Percentiles rank a stretch among this genome's conserved stretches.
Conservation (phyloP, 768 basidiomycete genomes). For the Omphalotus guepiniiformis region DNA sequence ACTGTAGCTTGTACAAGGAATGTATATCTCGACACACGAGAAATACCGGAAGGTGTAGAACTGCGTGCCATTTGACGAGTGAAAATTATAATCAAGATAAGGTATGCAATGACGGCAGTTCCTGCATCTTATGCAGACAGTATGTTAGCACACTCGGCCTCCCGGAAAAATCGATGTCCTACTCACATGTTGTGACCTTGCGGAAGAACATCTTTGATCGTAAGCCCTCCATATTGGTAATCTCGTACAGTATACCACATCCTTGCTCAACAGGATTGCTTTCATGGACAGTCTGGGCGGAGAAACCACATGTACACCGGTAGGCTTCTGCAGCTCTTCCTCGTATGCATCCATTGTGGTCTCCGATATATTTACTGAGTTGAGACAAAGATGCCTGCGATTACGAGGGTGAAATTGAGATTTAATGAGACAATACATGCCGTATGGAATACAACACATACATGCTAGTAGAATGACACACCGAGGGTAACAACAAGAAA, state of each 20-base stretch:
- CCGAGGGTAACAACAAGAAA: no score
- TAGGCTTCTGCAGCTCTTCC: constrained; percentile 68
- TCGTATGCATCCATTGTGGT: constrained; percentile 65
- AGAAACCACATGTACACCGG: constrained; percentile 58
- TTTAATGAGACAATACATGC: no score
- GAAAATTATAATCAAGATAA: constrained; percentile 61
- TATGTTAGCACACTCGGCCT: background rate
- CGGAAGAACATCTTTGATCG: constrained; percentile 66
- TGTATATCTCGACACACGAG: constrained; percentile 78
- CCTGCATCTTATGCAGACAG: constrained; percentile 60
- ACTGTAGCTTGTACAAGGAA: constrained; percentile 76
- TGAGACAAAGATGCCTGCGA: no score
- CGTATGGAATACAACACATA: no score
- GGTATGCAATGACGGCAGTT: constrained; percentile 59
- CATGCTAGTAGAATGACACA: no score
- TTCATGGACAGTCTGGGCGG: constrained; percentile 55
- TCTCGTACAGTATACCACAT: constrained; percentile 72
- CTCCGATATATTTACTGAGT: constrained; percentile 48
- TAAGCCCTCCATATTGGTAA: constrained; percentile 64
- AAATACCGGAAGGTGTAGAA: constrained; percentile 73
- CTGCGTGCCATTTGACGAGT: constrained; percentile 72
- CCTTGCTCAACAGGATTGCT: constrained; percentile 69
- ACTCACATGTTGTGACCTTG: constrained; percentile 65
- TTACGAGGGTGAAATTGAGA: no score
- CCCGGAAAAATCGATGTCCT: background rate